Percentiles rank a stretch among this genome's conserved stretches.
Evolutionary conservation across 2,329 filamentous ascomycete genomes (phyloP).

Genomic region (Ceratocystis eucalypticola): DNA sequence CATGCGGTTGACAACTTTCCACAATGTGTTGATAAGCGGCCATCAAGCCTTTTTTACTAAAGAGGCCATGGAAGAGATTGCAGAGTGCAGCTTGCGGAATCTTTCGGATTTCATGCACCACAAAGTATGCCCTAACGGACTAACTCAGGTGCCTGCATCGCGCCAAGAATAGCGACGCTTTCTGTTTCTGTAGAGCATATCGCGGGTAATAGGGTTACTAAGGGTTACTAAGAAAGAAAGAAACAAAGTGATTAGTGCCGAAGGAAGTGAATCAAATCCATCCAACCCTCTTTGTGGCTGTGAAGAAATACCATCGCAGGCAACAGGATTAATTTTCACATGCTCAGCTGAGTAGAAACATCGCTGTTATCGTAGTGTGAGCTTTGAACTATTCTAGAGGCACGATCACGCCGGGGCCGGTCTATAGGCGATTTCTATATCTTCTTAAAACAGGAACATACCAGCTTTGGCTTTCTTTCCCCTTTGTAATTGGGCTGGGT

Average conservation of each 20-base stretch:
- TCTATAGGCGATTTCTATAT: not conserved
- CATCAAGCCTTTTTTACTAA: conserved; percentile 59
- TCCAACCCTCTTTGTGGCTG: not conserved
- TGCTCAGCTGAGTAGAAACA: not conserved
- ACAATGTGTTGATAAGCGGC: conserved; percentile 51
- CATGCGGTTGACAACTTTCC: conserved; percentile 54
- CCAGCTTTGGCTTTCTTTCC: not conserved
- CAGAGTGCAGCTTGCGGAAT: conserved; percentile 45
- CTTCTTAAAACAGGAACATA: not conserved
- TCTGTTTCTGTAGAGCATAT: not conserved
- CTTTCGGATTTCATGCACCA: conserved; percentile 33
- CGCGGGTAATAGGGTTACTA: not conserved
- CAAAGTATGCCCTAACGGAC: conserved; percentile 28
- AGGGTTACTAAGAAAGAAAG: not conserved
- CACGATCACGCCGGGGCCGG: no score
- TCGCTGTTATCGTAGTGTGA: no score
- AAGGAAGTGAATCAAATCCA: not conserved
- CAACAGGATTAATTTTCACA: not conserved
- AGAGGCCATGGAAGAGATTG: conserved; percentile 51
- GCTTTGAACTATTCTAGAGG: no score
- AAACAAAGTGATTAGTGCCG: no score
- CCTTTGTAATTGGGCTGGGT: not conserved
- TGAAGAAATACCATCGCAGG: not conserved
- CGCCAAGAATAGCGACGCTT: not conserved
- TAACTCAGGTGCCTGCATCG: conserved; percentile 23